These are phyloP conservation scores for Suillus plorans DNA, from an alignment of 768 basidiomycete genomes.

Conservation along the genomic window DNA sequence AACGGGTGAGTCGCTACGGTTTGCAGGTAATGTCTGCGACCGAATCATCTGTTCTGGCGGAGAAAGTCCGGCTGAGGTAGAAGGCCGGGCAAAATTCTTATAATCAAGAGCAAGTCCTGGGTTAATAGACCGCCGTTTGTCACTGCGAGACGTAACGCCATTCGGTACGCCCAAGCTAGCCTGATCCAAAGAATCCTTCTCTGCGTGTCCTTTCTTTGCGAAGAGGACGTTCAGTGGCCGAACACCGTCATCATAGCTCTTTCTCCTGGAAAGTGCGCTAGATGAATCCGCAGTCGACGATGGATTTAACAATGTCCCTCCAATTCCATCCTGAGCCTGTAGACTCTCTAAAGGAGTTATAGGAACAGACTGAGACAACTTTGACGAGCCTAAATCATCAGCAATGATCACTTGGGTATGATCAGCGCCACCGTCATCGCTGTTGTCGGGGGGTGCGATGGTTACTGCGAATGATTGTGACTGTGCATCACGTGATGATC, in stretches of 20 bases:
- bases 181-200: constrained; percentile 13
- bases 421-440: constrained; percentile 6
- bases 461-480: constrained; percentile 42
- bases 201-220: constrained; percentile 18
- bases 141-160: constrained; percentile 35
- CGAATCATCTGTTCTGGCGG: constrained; percentile 27
- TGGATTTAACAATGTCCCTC: constrained; percentile 22
- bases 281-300: constrained; percentile 15
- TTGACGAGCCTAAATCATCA: neutral
- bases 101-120: constrained; percentile 43
- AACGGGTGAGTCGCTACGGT: constrained; percentile 24
- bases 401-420: constrained; percentile 9
- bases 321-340: constrained; percentile 9
- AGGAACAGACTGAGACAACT: constrained; percentile 6
- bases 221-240: constrained; percentile 39
- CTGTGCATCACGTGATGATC: constrained; percentile 24
- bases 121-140: constrained; percentile 55
- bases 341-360: constrained; percentile 7
- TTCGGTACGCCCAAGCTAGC: constrained; percentile 28
- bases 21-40: constrained; percentile 28
- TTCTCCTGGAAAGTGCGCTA: constrained; percentile 28
- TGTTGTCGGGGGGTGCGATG: constrained; percentile 39
- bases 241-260: constrained; percentile 45
- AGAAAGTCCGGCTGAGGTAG: constrained; percentile 15
- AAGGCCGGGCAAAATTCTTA: constrained; percentile 7